These are phyloP conservation scores for Filobasidium floriforme DNA, from an alignment of 768 basidiomycete species.

Conservation along the genomic window DNA sequence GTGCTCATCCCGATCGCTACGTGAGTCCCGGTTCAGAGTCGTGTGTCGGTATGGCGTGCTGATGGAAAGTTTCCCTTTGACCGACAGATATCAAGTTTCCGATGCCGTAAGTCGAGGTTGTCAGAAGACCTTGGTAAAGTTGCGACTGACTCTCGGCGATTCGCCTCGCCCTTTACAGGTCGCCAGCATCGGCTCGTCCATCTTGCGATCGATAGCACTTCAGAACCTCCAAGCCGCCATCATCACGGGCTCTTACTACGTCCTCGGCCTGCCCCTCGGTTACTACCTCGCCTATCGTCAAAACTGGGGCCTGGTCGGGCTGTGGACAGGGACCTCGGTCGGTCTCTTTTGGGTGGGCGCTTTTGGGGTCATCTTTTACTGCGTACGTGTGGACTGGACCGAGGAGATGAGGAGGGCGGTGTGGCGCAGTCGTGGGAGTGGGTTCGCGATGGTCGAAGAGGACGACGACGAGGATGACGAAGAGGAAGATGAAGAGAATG, in stretches of 20 bases:
- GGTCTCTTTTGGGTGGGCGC: constrained; percentile 51
- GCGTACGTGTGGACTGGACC: background rate
- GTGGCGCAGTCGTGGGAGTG: background rate
- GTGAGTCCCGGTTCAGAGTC: constrained; percentile 42
- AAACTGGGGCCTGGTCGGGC: constrained; percentile 49
- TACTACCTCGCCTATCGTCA: constrained; percentile 52
- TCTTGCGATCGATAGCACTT: constrained; percentile 43
- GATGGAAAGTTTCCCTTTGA: background rate
- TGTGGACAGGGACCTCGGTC: constrained; percentile 64
- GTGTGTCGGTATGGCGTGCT: constrained; percentile 51
- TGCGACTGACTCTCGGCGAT: background rate
- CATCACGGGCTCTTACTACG: constrained; percentile 61
- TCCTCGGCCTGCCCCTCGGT: constrained; percentile 53
- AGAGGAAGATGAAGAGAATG: background rate
- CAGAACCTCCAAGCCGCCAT: constrained; percentile 69
- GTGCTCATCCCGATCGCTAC: constrained; percentile 10
- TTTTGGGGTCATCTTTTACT: constrained; percentile 40
- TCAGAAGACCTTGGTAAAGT: too few species aligned
- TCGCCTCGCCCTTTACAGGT: background rate
- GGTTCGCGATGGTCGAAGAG: background rate
- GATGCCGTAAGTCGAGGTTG: constrained; percentile 5
- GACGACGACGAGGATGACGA: constrained; percentile 4
- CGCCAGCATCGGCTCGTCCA: constrained; percentile 19
- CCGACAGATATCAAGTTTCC: background rate
- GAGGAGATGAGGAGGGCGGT: constrained; percentile 9